Conservation (phyloP, 2,329 filamentous ascomycete species). For the Aspergillus sp. region DNA sequence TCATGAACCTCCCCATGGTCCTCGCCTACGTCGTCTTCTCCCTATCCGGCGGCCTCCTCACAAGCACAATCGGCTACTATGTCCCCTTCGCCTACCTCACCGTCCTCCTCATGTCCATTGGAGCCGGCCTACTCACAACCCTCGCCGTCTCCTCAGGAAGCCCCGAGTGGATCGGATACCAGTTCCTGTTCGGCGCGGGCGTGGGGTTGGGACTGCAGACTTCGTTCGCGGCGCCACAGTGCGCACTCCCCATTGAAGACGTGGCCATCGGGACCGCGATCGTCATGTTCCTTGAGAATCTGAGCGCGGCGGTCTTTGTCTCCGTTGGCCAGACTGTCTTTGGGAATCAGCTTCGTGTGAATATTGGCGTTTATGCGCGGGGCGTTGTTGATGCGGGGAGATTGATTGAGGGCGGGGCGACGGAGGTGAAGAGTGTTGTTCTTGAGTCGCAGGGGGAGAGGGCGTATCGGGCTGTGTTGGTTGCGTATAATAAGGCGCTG, state of each 20-base stretch:
- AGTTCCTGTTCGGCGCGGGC: constrained; percentile 12
- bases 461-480: constrained; percentile 2
- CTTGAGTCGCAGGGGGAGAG: background rate
- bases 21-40: constrained; percentile 3
- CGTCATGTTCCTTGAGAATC: constrained; percentile 12
- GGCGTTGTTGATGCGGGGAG: background rate
- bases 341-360: constrained; percentile 11
- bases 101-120: constrained; percentile 4
- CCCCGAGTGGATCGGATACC: constrained; percentile 16
- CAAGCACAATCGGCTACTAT: constrained; percentile 9
- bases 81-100: constrained; percentile 4
- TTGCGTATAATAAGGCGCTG: constrained; percentile 16
- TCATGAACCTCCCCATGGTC: constrained; percentile 13
- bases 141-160: background rate
- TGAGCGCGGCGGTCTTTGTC: constrained; percentile 6
- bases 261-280: constrained; percentile 10
- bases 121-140: constrained; percentile 5
- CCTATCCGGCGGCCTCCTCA: background rate
- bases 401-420: constrained; percentile 13
- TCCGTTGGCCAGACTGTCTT: constrained; percentile 19
- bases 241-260: constrained; percentile 3
- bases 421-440: constrained; percentile 2
- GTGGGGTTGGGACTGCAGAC: constrained; percentile 12
- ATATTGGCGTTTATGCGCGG: constrained; percentile 9
- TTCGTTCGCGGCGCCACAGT: constrained; percentile 2